Evolutionary conservation across 495 filamentous ascomycete species (phyloP).

Genomic region (Saxispiralis lemnorum): DNA sequence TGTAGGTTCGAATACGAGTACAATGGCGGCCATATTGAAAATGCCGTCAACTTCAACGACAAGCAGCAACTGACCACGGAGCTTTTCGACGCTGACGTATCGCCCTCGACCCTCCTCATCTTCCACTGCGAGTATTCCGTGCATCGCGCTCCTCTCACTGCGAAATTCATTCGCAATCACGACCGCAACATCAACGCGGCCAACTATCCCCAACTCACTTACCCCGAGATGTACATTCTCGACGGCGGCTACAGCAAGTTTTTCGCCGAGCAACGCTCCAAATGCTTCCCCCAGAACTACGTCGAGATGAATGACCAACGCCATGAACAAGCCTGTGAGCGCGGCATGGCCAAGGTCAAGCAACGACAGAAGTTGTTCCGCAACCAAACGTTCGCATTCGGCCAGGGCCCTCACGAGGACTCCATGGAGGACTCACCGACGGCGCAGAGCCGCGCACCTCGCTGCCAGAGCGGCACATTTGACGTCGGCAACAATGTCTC

Average conservation of each 20-base stretch:
- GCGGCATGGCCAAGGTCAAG: slow-evolving; percentile 69
- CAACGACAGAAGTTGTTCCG: slow-evolving; percentile 64
- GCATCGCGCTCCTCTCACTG: slow-evolving; percentile 81
- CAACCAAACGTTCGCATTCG: slow-evolving; percentile 88
- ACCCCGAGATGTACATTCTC: slow-evolving; percentile 91
- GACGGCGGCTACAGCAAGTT: slow-evolving; percentile 93
- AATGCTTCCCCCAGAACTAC: slow-evolving; percentile 87
- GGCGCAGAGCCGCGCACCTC: not conserved
- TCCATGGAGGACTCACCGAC: slow-evolving; percentile 41
- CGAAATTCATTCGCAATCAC: slow-evolving; percentile 65
- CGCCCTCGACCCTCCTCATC: slow-evolving; percentile 60
- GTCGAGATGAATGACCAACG: slow-evolving; percentile 85
- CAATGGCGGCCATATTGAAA: slow-evolving; percentile 83
- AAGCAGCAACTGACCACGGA: slow-evolving; percentile 67
- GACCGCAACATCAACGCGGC: slow-evolving; percentile 72
- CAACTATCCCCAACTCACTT: slow-evolving; percentile 69
- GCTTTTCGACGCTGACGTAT: slow-evolving; percentile 45
- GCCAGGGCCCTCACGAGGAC: slow-evolving; percentile 39
- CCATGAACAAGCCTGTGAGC: slow-evolving; percentile 80
- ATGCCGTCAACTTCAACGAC: slow-evolving; percentile 87
- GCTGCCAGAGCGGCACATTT: slow-evolving; percentile 8
- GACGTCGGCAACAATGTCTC: slow-evolving; percentile 3
- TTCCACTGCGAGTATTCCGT: slow-evolving; percentile 98
- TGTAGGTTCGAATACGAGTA: slow-evolving; percentile 99
- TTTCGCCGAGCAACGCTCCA: slow-evolving; percentile 53